These are phyloP conservation scores for Aquilaria yunnanensis DNA, from an alignment of 345 rosid species.

Conservation along the genomic window DNA sequence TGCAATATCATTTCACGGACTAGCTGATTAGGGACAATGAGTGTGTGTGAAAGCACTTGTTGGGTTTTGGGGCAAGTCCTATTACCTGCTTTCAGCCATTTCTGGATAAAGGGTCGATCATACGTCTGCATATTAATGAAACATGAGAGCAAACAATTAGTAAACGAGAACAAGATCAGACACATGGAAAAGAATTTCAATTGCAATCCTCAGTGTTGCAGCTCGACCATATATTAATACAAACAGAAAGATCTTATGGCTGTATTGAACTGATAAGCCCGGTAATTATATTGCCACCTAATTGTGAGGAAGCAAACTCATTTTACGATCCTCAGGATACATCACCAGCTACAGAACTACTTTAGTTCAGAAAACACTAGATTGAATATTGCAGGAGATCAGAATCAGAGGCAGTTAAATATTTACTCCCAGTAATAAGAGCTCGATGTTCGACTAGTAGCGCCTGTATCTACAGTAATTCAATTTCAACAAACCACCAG, in stretches of 20 bases:
- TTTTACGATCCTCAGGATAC: background rate
- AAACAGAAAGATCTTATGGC: too few species aligned
- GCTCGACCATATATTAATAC: too few species aligned
- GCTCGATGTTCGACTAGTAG: background rate
- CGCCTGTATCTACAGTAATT: conserved; percentile 1
- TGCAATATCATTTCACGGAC: conserved; percentile 71
- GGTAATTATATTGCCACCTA: background rate
- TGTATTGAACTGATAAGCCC: too few species aligned
- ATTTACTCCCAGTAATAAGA: background rate
- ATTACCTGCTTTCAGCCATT: conserved; percentile 80
- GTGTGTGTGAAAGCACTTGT: conserved; percentile 73
- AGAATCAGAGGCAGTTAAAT: conserved; percentile 5
- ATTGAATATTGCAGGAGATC: background rate
- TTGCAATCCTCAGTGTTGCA: background rate
- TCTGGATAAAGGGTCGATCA: conserved; percentile 71
- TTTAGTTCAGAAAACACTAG: too few species aligned
- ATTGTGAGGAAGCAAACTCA: background rate
- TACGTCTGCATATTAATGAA: conserved; percentile 58
- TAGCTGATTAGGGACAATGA: conserved; percentile 65
- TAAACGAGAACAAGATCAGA: background rate
- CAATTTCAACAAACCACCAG: conserved; percentile 15
- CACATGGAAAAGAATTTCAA: background rate
- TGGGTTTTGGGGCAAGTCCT: conserved; percentile 81
- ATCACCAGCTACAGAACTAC: too few species aligned
- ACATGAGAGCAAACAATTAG: conserved; percentile 8